These are phyloP conservation scores for Coniochaeta ligniaria DNA, from an alignment of 2,329 filamentous ascomycete species.

Conservation along the genomic window DNA sequence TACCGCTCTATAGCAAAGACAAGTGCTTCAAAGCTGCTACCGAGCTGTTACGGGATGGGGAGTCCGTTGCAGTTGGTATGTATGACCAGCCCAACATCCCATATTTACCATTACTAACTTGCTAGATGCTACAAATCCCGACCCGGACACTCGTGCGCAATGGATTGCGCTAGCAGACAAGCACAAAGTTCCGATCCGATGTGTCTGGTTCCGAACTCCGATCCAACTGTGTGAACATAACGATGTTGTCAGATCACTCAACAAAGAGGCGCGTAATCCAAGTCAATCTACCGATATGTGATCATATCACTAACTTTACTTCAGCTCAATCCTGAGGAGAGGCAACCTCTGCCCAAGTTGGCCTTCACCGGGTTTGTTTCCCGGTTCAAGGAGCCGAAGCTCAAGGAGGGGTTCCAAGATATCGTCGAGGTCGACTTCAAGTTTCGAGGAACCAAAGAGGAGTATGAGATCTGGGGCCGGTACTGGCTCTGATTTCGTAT, in stretches of 20 bases:
- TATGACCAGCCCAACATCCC: slow-evolving; percentile 8
- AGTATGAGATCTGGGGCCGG: slow-evolving; percentile 64
- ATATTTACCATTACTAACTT: neutral
- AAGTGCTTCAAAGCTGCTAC: slow-evolving; percentile 67
- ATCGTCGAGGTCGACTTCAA: slow-evolving; percentile 68
- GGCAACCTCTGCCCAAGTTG: slow-evolving; percentile 64
- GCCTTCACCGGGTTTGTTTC: slow-evolving; percentile 73
- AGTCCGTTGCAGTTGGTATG: slow-evolving; percentile 72
- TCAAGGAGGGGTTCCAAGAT: slow-evolving; percentile 77
- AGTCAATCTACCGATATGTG: neutral
- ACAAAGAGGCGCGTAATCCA: slow-evolving; percentile 26
- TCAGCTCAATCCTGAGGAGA: slow-evolving; percentile 75
- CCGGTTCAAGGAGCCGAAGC: slow-evolving; percentile 64
- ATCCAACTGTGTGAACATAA: slow-evolving; percentile 75
- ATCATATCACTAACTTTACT: neutral
- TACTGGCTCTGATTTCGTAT: slow-evolving; percentile 58
- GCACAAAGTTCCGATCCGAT: slow-evolving; percentile 68
- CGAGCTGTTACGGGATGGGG: slow-evolving; percentile 54
- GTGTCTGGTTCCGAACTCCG: slow-evolving; percentile 74
- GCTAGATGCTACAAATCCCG: slow-evolving; percentile 91
- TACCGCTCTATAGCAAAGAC: slow-evolving; percentile 32
- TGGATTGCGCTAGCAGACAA: slow-evolving; percentile 73
- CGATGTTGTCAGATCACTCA: slow-evolving; percentile 70
- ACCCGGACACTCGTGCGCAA: slow-evolving; percentile 65
- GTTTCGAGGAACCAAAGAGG: slow-evolving; percentile 63